Base-by-base conservation (phyloP, 23 red algal genomes). In the Gracilaria gracilis region DNA sequence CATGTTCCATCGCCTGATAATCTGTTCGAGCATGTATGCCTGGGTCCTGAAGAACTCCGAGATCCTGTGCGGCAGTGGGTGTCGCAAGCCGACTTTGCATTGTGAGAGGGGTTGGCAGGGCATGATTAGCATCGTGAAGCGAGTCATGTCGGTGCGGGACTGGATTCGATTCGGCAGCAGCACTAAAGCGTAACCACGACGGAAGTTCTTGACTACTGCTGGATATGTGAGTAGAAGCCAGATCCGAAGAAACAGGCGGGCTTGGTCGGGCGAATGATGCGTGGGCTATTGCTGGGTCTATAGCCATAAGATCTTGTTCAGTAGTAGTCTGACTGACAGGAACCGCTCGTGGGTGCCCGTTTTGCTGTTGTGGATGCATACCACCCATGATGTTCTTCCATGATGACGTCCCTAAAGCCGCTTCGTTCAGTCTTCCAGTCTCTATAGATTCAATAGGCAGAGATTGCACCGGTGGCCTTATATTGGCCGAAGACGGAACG, bases 301-400 rank as follows among this genome's bases (percentile, higher is more conserved):
- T 90, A 13, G 87, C 73, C 74, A 90, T 90, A 21, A 90, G 74
- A 72, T 90, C 87, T 66, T 90, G 87, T 16, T 90, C 87, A 24
- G 87, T 77, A 36, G 65, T 76, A 9, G 84, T 78, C 20, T 70
- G 67, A 31, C n/a, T 33, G 13, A 74, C 46, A 58, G 84, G 29
- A 36, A 28, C 27, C 48, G 66, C 35, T n/a, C 58, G 11, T 19
- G 47, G 13, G 7, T 64, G 67, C 51, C 47, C 84, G 21, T 72
- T 88, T 46, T 82, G 79, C 23, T 59, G 79, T 31, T 77, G 38
- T 12, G 35, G 79, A 36, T 57, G 39, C 58, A 82, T 40, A 11
- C 79, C 79, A 40, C 1, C 49, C 79, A 82, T 62, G 33, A 82
- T 82, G 36, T 44, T 82, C 20, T 62, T 82, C 79, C 79, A 82